A percentile compares a stretch with the other conserved stretches of the same genome.
These are phyloP conservation scores for Yamagishiella unicocca DNA, from an alignment of 139 green algal genomes.

Conservation along the genomic window DNA sequence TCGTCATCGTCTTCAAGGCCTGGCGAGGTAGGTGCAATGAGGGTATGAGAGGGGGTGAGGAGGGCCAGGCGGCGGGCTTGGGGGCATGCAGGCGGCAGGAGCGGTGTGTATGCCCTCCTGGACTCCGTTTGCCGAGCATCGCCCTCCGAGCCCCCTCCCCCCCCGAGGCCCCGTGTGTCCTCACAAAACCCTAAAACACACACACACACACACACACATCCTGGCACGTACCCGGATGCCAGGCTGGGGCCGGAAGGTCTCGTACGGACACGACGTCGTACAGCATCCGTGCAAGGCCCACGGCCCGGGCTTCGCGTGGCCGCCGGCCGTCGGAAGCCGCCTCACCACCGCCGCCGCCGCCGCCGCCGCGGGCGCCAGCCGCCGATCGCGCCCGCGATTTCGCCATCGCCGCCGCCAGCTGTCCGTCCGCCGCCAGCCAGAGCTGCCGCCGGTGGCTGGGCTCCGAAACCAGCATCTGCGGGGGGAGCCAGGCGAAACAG, in stretches of 20 bases:
- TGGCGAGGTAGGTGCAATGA: not conserved
- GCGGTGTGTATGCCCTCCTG: not conserved
- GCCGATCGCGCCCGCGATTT: not conserved
- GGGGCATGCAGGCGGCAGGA: not conserved
- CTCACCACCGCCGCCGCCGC: not conserved
- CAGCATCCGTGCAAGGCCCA: not conserved
- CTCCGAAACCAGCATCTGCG: conserved; percentile 22
- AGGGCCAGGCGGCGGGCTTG: not conserved
- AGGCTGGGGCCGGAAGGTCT: not conserved
- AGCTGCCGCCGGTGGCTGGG: conserved; percentile 8
- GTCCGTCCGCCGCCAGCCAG: conserved; percentile 24
- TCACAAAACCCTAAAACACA: not conserved
- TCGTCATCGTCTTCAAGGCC: not conserved
- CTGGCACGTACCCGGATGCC: conserved; percentile 25
- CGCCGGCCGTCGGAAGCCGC: too few relatives aligned
- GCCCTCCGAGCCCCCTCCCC: too few relatives aligned
- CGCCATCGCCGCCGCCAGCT: not conserved
- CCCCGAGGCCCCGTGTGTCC: too few relatives aligned
- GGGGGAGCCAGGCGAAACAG: too few relatives aligned
- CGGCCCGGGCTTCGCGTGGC: not conserved
- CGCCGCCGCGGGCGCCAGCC: not conserved
- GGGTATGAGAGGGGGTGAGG: not conserved
- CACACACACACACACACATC: not conserved
- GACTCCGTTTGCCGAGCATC: too few relatives aligned
- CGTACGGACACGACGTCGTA: conserved; percentile 12